Percentiles rank a stretch among this genome's conserved stretches.
These are phyloP conservation scores for Alternaria viburni DNA, from an alignment of 2,329 filamentous ascomycete genomes.

Conservation along the genomic window DNA sequence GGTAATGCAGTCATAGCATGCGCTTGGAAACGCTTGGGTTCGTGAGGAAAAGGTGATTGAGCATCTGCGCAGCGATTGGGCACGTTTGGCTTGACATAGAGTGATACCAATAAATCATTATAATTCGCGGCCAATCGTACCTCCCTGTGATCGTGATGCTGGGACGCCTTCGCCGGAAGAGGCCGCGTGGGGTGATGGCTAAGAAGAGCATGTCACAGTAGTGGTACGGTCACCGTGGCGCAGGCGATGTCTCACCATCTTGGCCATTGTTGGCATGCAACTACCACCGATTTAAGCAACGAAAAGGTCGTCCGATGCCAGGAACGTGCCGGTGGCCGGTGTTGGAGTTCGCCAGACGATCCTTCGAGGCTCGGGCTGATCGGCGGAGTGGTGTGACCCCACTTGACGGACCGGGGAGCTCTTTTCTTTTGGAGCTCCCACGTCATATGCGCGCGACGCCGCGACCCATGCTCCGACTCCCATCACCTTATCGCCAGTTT, in stretches of 20 bases:
- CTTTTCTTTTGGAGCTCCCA: slow-evolving; percentile 21
- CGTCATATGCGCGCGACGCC: slow-evolving; percentile 18
- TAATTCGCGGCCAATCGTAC: background rate
- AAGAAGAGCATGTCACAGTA: background rate
- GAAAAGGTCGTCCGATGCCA: background rate
- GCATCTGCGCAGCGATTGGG: background rate
- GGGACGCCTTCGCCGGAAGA: background rate
- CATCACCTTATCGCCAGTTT: slow-evolving; percentile 13
- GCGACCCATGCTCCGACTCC: slow-evolving; percentile 9
- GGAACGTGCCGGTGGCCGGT: background rate
- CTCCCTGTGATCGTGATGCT: background rate
- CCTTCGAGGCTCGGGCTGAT: slow-evolving; percentile 1
- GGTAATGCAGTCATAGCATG: background rate
- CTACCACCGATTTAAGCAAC: background rate
- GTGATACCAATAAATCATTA: background rate
- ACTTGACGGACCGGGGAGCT: slow-evolving; percentile 20
- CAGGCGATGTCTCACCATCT: background rate
- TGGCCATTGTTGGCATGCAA: background rate
- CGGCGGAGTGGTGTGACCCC: slow-evolving; percentile 22
- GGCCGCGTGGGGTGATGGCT: background rate
- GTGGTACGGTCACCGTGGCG: background rate
- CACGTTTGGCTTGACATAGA: background rate
- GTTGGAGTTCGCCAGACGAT: background rate
- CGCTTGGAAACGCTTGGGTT: background rate
- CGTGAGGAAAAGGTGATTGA: background rate